Percentiles rank a stretch among this genome's conserved stretches.
Evolutionary conservation across 768 basidiomycete genomes (phyloP).

Genomic region (Astraeus odoratus): DNA sequence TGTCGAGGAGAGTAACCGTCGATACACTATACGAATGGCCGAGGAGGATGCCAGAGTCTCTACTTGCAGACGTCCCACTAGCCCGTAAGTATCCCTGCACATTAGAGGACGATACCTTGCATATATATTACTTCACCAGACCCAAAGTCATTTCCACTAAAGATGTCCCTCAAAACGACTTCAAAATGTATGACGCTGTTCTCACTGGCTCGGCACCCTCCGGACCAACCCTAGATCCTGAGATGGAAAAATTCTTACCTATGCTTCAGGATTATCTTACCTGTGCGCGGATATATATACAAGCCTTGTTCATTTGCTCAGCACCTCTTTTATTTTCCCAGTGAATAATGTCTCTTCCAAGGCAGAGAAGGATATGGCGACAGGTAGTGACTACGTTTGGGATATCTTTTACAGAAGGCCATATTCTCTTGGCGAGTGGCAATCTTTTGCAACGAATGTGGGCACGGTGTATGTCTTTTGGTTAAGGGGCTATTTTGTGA

Average conservation of each 20-base stretch:
- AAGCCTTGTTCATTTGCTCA: conserved; percentile 1
- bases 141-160: conserved; percentile 51
- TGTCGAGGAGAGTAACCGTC: conserved; percentile 34
- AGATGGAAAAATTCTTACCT: conserved; percentile 73
- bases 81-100: conserved; percentile 32
- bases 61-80: conserved; percentile 27
- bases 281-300: conserved; percentile 32
- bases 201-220: conserved; percentile 30
- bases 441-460: conserved; percentile 45
- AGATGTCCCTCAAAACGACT: conserved; percentile 38
- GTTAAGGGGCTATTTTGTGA: neutral
- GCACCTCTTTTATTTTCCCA: conserved; percentile 1
- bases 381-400: conserved; percentile 68
- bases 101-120: neutral
- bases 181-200: conserved; percentile 72
- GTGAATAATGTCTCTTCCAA: conserved; percentile 22
- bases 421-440: conserved; percentile 52
- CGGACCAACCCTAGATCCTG: conserved; percentile 37
- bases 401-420: conserved; percentile 77
- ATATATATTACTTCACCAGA: conserved; percentile 26
- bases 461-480: conserved; percentile 52
- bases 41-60: conserved; percentile 4
- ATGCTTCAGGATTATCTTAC: conserved; percentile 70
- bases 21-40: conserved; percentile 42
- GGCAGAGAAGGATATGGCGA: neutral